Evolutionary conservation across 257 asterid species (phyloP), one percentile per base, ranked within the genome.

Genomic region (Ligustrum vulgare): DNA sequence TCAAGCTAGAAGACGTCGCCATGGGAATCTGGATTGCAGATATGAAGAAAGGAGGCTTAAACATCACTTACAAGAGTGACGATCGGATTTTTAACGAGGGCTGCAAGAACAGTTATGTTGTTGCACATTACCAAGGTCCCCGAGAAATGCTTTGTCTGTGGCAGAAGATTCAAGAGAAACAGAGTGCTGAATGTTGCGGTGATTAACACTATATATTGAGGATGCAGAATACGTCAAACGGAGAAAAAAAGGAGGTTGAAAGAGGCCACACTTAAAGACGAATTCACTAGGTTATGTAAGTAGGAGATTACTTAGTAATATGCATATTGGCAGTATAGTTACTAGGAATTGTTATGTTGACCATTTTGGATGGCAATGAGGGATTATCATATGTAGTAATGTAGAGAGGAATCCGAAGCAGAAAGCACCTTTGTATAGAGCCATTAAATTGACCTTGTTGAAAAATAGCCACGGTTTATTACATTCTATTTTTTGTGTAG

Each of bases 11-110:
- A 87, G 98, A 95, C 11, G 97, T 93, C 10, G 96, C 97, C 9
- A 91, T 95, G 98, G 99, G 98, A 45, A 93, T 91, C 78, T 95
- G 99, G 99, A 89, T 95, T 18, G 90, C 86, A 1, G 96, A 89
- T 69, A 85, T 95, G 93, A 89, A 85, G 79, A 87, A 85, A 76
- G 84, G 84, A 36, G 97, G 98, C 43, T 20, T 90, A 77, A 80
- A 85, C 77, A 90, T 95, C 75, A 86, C 73, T 71, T 95, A 95
- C 62, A 89, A 90, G 81, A 88, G 82, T 23, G 99, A 95, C 0
- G 93, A 86, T 74, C 85, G 98, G 86, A 90, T 93, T 25, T 78
- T 88, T 37, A 84, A 79, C 3, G 96, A 84, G n/a, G 99, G 98
- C 6, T 95, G 99, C 84, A 89, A 80, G 58, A 91, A 88, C 64